These are phyloP conservation scores for Acrasis kona DNA, from an alignment of 78 protist species.

Conservation along the genomic window DNA sequence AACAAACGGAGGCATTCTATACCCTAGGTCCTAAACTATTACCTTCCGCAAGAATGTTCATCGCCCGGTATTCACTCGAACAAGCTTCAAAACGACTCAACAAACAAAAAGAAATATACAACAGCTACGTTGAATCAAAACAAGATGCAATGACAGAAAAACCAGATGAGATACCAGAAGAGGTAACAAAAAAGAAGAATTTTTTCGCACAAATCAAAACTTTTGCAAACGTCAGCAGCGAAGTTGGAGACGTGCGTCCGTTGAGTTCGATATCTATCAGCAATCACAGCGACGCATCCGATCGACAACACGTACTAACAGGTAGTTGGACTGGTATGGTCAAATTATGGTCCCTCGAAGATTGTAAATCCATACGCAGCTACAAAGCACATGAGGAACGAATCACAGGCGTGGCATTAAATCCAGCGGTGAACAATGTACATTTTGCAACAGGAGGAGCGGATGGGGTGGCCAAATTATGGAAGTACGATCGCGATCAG, in stretches of 20 bases:
- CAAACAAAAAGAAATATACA: conserved; percentile 4
- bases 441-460: conserved; percentile 7
- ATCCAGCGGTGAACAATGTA: not conserved
- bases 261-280: not conserved
- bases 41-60: not conserved
- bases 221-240: not conserved
- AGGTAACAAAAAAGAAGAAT: not conserved
- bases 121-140: not conserved
- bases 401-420: conserved; percentile 15
- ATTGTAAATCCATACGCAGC: not conserved
- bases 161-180: too few relatives aligned
- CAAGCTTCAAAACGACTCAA: not conserved
- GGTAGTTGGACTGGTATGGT: not conserved
- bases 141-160: too few relatives aligned
- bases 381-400: conserved; percentile 5
- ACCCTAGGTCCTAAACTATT: conserved; percentile 21
- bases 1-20: not conserved
- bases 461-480: conserved; percentile 3
- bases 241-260: conserved; percentile 16
- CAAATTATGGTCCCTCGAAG: not conserved
- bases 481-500: not conserved
- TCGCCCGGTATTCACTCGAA: not conserved
- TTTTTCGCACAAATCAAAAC: not conserved
- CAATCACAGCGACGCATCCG: too few relatives aligned
- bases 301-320: not conserved